Conservation (phyloP, 2,329 filamentous ascomycete species). For the Trichoderma lentiforme region DNA sequence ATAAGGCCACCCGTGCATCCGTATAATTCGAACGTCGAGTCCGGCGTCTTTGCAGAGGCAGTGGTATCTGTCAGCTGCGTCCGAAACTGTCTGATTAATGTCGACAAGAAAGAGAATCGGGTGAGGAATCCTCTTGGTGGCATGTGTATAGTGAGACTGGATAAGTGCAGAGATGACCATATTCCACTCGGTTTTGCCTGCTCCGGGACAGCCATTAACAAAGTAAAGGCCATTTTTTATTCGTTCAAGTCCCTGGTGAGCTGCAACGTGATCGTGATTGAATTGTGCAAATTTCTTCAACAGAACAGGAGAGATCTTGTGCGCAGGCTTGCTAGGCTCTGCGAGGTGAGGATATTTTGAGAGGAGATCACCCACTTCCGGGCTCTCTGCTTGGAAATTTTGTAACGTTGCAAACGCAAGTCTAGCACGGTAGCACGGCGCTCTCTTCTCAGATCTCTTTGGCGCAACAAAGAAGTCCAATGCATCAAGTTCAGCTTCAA, state of each 20-base stretch:
- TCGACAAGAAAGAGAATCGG: slow-evolving; percentile 46
- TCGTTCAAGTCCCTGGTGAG: slow-evolving; percentile 33
- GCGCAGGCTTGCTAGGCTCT: slow-evolving; percentile 23
- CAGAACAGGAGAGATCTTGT: slow-evolving; percentile 27
- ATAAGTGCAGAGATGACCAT: slow-evolving; percentile 40
- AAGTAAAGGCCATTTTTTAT: slow-evolving; percentile 44
- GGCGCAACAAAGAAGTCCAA: slow-evolving; percentile 26
- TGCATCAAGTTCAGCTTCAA: slow-evolving; percentile 34
- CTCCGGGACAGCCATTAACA: slow-evolving; percentile 46
- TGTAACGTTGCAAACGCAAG: slow-evolving; percentile 34
- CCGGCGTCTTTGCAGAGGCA: slow-evolving; percentile 36
- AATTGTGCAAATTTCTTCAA: slow-evolving; percentile 32
- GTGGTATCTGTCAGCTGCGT: slow-evolving; percentile 42
- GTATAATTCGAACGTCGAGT: slow-evolving; percentile 33
- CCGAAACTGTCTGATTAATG: slow-evolving; percentile 46
- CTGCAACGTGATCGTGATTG: slow-evolving; percentile 37
- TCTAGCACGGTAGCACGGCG: slow-evolving; percentile 23
- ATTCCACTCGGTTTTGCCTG: slow-evolving; percentile 48
- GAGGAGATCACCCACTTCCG: slow-evolving; percentile 27
- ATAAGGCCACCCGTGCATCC: slow-evolving; percentile 41
- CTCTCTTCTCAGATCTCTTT: slow-evolving; percentile 21
- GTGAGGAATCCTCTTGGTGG: slow-evolving; percentile 22
- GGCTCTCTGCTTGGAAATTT: slow-evolving; percentile 25
- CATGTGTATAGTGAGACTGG: slow-evolving; percentile 29
- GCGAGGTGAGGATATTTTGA: slow-evolving; percentile 34